Evolutionary conservation across 129 eudicot species (phyloP), one percentile per base, ranked within the genome.

Genomic region (Mikania micrantha): DNA sequence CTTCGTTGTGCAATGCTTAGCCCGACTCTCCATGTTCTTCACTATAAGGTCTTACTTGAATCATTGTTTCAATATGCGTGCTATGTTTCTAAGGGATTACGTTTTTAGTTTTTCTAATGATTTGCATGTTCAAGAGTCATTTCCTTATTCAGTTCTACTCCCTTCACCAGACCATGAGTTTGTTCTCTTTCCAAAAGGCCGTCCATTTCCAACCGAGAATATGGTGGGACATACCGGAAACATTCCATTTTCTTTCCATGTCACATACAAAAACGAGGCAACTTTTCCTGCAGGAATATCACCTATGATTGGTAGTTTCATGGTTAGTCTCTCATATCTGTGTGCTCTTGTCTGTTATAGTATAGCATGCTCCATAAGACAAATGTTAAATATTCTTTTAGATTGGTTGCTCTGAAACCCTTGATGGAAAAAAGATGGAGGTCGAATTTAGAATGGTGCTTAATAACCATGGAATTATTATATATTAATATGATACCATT

Each of bases 1-100:
- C 80, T 91, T 48, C 88, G 81, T 42, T 91, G 90, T 70, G 97
- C 97, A 53, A 91, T 85, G 96, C 88, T 91, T 74, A 88, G 96
- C 76, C 96, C 94, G 11, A 74, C 28, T 52, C 79, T 83, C 73
- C 76, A 78, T 64, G 97, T 91, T 58, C 81, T 80, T 42, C 93
- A 88, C 11, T 91, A 85, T 27, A 81, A 91, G 96, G 97, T 91
- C 64, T 70, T 82, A 73, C 53, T 45, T 29, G 67, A 34, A 38
- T 12, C 31, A n/a, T 35, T 19, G 50, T 63, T 39, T 64, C n/a
- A 24, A 11, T 42, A 22, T 27, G 16, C 24, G 4, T 42, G 6
- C 41, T 12, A 24, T 44, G 40, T 10, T 34, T 28, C 8, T 59
- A 15, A 15, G 4, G 44, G 16, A 29, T 2, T 2, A 2, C 4